A percentile compares a stretch with the other conserved stretches of the same genome.
Evolutionary conservation across 2,329 filamentous ascomycete genomes (phyloP).

Genomic region (Fusarium hainanense): DNA sequence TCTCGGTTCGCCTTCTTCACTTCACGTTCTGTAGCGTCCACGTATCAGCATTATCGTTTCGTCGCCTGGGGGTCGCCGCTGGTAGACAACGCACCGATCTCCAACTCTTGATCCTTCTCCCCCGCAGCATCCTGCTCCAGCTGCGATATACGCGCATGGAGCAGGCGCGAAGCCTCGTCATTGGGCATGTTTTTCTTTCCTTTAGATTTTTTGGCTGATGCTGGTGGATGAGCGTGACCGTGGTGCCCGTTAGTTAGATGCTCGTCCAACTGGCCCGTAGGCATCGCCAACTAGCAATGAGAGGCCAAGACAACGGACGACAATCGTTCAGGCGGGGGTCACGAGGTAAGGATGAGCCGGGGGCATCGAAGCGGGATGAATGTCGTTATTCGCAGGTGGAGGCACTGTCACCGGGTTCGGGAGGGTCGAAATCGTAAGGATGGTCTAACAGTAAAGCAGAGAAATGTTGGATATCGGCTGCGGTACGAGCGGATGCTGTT

Average conservation of each 20-base stretch:
- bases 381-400: slow-evolving; percentile 27
- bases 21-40: slow-evolving; percentile 76
- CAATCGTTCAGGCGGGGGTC: slow-evolving; percentile 36
- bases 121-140: slow-evolving; percentile 92
- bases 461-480: slow-evolving; percentile 22
- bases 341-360: slow-evolving; percentile 37
- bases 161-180: slow-evolving; percentile 88
- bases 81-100: slow-evolving; percentile 77
- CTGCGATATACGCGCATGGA: slow-evolving; percentile 94
- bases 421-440: slow-evolving; percentile 17
- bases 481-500: slow-evolving; percentile 30
- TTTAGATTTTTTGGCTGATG: slow-evolving; percentile 78
- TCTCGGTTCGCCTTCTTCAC: slow-evolving; percentile 95
- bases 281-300: slow-evolving; percentile 49
- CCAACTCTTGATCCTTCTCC: slow-evolving; percentile 93
- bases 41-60: slow-evolving; percentile 42
- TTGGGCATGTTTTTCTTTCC: slow-evolving; percentile 86
- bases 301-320: slow-evolving; percentile 28
- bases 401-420: slow-evolving; percentile 25
- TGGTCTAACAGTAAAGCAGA: slow-evolving; percentile 18
- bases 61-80: slow-evolving; percentile 14
- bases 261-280: slow-evolving; percentile 55
- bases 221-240: slow-evolving; percentile 50
- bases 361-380: slow-evolving; percentile 41
- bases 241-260: slow-evolving; percentile 57